Evolutionary conservation across 495 filamentous ascomycete species (phyloP).

Genomic region (Aspergillus baeticus): DNA sequence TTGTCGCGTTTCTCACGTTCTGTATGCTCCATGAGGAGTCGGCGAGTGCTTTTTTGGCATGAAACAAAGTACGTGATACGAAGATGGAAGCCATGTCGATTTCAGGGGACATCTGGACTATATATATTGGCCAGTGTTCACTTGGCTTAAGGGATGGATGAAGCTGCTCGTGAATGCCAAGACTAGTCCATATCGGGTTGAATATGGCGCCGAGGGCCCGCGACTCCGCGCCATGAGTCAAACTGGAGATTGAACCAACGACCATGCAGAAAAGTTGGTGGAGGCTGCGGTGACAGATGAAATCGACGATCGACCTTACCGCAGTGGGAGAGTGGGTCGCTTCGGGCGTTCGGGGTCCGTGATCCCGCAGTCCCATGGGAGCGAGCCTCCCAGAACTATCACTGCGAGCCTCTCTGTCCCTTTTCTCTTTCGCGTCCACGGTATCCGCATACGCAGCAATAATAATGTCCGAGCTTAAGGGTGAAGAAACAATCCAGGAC

Average conservation of each 20-base stretch:
- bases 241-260: background rate
- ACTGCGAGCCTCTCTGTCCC: too few relatives aligned
- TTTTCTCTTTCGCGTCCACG: too few relatives aligned
- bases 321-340: background rate
- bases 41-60: background rate
- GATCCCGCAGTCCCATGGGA: constrained; percentile 2
- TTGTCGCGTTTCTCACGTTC: background rate
- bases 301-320: background rate
- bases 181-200: too few relatives aligned
- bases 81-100: background rate
- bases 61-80: background rate
- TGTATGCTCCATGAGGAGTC: background rate
- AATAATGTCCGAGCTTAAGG: too few relatives aligned
- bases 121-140: background rate
- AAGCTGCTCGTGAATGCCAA: too few relatives aligned
- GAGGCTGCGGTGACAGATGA: background rate
- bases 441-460: too few relatives aligned
- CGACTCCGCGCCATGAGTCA: background rate
- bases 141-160: background rate
- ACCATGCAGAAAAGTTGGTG: background rate
- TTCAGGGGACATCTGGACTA: background rate
- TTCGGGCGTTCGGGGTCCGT: background rate
- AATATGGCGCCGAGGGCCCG: too few relatives aligned
- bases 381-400: background rate
- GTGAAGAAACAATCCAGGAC: constrained; percentile 11